phyloP scores from a whole-genome alignment of 495 filamentous ascomycete genomes.

The Mytilinidion resinicola region DNA sequence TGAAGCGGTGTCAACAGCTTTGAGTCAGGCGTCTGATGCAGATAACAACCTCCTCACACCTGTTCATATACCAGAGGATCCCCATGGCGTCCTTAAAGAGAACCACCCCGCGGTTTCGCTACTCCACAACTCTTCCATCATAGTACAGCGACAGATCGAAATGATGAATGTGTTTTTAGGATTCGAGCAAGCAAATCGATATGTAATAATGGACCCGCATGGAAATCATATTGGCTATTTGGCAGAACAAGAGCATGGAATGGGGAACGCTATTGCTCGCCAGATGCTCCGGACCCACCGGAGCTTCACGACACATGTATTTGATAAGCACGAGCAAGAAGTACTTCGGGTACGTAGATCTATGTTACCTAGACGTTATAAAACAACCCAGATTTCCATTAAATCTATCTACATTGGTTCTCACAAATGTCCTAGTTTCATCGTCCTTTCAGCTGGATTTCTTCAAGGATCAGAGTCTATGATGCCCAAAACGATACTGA shows the following conservation, averaged over 20 bases:
- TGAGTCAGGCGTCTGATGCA: slow-evolving; percentile 12
- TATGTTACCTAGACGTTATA: background rate
- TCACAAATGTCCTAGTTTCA: slow-evolving; percentile 45
- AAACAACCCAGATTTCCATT: background rate
- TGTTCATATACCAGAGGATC: slow-evolving; percentile 57
- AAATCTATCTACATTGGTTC: background rate
- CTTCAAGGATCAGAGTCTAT: slow-evolving; percentile 57
- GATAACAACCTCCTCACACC: slow-evolving; percentile 33
- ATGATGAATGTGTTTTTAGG: slow-evolving; percentile 67
- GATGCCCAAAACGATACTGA: slow-evolving; percentile 45
- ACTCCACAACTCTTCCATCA: slow-evolving; percentile 56
- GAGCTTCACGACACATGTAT: slow-evolving; percentile 65
- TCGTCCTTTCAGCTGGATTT: slow-evolving; percentile 64
- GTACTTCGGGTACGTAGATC: slow-evolving; percentile 49
- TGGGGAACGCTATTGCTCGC: slow-evolving; percentile 51
- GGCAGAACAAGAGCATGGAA: slow-evolving; percentile 59
- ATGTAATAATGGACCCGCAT: slow-evolving; percentile 64
- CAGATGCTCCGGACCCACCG: slow-evolving; percentile 62
- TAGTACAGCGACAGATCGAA: slow-evolving; percentile 61
- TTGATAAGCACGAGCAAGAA: slow-evolving; percentile 59
- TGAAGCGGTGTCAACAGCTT: slow-evolving; percentile 24
- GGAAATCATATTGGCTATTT: slow-evolving; percentile 65
- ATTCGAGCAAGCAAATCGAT: slow-evolving; percentile 68
- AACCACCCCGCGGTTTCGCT: slow-evolving; percentile 55
- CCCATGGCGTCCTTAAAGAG: slow-evolving; percentile 54